Evolutionary conservation across 257 asterid species (phyloP), one percentile per base, ranked within the genome.

Genomic region (Schizonepeta tenuifolia): DNA sequence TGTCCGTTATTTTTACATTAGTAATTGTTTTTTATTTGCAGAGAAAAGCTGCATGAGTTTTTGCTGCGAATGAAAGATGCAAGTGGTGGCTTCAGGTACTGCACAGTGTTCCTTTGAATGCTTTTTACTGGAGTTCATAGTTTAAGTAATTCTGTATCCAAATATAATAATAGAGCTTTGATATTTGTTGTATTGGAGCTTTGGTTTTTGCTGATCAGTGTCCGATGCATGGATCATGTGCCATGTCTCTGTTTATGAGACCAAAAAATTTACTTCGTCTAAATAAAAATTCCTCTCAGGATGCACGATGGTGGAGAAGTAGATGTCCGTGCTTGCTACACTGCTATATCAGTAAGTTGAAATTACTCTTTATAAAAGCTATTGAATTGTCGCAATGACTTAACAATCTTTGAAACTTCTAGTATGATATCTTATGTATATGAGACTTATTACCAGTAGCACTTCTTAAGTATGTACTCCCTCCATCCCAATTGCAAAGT

Each of bases 221-320:
- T 59, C 28, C 10, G 62, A 38, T 72, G 66, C 63, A 71, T 75
- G 58, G 40, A 13, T 26, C 18, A 24, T 0, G 5, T 56, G 11
- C 7, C 9, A 6, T 22, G 63, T 26, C 21, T 54, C 44, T 55
- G 58, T 22, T 49, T 75, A 21, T 64, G 21, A 22, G 9, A 47
- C 53, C 21, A 31, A 51, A 64, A 50, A 43, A 26, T 20, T 43
- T 22, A 59, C 4, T 33, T 41, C 47, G 28, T 76, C 43, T 77
- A 60, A 65, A 67, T 78, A 64, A 11, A 71, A 67, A 46, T 77
- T 50, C 22, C 53, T 58, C 68, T 65, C 82, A 92, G 96, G 90
- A 95, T 95, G 99, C 99, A 95, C 81, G 96, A 87, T 71, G 99
- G 98, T 22, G 99, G 99, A 67, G 99, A 95, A 82, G 51, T 92